A percentile compares a stretch with the other conserved stretches of the same genome.
phyloP scores from a whole-genome alignment of 495 filamentous ascomycete genomes.

The Neurospora discreta region DNA sequence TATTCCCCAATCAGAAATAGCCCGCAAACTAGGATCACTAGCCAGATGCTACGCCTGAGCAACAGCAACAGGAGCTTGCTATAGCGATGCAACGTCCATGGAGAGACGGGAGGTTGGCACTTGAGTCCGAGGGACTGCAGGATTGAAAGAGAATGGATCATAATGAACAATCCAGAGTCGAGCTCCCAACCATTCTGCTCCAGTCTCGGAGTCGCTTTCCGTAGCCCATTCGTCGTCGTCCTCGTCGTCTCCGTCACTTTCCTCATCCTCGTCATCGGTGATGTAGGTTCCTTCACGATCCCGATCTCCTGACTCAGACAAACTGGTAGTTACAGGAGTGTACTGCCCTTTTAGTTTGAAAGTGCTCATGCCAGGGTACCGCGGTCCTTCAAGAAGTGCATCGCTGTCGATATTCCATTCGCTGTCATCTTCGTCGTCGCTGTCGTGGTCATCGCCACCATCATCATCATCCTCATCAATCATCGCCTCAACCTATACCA shows the following conservation, averaged over 20 bases:
- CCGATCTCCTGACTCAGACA: background rate
- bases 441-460: rapidly evolving
- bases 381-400: background rate
- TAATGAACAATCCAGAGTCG: background rate
- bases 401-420: background rate
- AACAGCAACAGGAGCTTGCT: no score
- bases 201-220: background rate
- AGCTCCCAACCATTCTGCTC: background rate
- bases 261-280: background rate
- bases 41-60: no score
- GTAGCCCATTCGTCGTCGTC: background rate
- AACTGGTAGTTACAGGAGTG: no score
- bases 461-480: no score
- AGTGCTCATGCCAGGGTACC: background rate
- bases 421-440: background rate
- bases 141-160: background rate
- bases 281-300: background rate
- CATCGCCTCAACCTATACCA: no score
- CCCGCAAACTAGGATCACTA: no score
- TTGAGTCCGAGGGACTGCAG: no score
- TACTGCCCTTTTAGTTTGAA: background rate
- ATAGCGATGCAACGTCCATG: no score
- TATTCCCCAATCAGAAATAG: no score
- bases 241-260: background rate
- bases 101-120: no score